phyloP scores from a whole-genome alignment of 495 filamentous ascomycete genomes.

The Tuber microsphaerosporum region DNA sequence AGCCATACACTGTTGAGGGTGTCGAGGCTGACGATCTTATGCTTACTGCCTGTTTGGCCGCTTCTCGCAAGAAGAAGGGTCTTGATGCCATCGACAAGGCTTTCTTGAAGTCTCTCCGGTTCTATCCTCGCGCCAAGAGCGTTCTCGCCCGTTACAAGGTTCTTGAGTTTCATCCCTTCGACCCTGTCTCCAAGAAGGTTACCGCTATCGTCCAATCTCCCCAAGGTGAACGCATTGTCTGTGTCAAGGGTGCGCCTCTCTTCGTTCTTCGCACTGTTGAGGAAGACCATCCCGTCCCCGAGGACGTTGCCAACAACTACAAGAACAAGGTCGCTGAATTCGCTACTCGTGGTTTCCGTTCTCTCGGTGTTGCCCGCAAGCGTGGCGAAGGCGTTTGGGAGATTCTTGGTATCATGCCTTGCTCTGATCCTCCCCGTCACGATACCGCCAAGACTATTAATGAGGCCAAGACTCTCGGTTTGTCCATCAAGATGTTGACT shows the following conservation, averaged over 20 bases:
- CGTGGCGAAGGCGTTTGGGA: slow-evolving; percentile 70
- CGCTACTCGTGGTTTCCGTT: slow-evolving; percentile 83
- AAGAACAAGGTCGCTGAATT: slow-evolving; percentile 87
- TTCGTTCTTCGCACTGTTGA: slow-evolving; percentile 76
- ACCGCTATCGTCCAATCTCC: slow-evolving; percentile 73
- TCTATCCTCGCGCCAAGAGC: slow-evolving; percentile 69
- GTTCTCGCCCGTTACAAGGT: slow-evolving; percentile 69
- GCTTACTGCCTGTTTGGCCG: slow-evolving; percentile 83
- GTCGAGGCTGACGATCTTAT: slow-evolving; percentile 78
- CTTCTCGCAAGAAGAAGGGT: slow-evolving; percentile 88
- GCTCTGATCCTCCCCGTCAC: slow-evolving; percentile 82
- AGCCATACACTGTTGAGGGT: slow-evolving; percentile 74
- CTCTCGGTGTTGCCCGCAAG: slow-evolving; percentile 85
- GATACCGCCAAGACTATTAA: slow-evolving; percentile 84
- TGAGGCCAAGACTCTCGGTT: slow-evolving; percentile 78
- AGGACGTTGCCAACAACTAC: slow-evolving; percentile 68
- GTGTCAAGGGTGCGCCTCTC: slow-evolving; percentile 85
- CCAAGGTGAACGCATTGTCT: slow-evolving; percentile 71
- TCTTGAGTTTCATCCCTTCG: slow-evolving; percentile 77
- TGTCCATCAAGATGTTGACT: slow-evolving; percentile 94
- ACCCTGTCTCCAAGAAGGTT: slow-evolving; percentile 92
- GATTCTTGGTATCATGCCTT: slow-evolving; percentile 90
- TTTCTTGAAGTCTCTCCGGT: slow-evolving; percentile 74
- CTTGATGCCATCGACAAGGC: slow-evolving; percentile 93
- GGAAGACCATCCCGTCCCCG: slow-evolving; percentile 67